These are phyloP conservation scores for Globisporangium apiculatum DNA, from an alignment of 352 stramenopile genomes.

Conservation along the genomic window DNA sequence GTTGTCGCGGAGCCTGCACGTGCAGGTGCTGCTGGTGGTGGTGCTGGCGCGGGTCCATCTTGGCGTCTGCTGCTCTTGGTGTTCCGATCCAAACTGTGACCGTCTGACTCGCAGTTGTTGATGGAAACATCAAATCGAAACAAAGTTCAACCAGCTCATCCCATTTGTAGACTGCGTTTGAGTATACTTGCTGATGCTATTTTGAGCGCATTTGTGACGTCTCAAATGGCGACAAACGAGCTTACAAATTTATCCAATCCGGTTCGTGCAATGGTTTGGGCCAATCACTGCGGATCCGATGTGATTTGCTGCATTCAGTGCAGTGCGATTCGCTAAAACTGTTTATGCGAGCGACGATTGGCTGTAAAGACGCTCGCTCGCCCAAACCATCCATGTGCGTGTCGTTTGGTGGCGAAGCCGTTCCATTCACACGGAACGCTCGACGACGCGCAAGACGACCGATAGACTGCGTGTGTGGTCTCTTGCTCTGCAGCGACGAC, in stretches of 20 bases:
- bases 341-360: neutral
- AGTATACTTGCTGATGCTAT: too few relatives aligned
- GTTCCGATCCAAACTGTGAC: neutral
- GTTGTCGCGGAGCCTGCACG: neutral
- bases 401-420: slow-evolving; percentile 16
- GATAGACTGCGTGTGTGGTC: neutral
- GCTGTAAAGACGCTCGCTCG: slow-evolving; percentile 3
- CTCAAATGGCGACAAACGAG: too few relatives aligned
- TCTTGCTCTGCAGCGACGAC: too few relatives aligned
- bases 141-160: slow-evolving; percentile 9
- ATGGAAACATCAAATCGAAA: slow-evolving; percentile 9
- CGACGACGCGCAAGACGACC: slow-evolving; percentile 2
- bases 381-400: slow-evolving; percentile 15
- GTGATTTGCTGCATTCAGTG: too few relatives aligned
- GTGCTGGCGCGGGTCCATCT: slow-evolving; percentile 11
- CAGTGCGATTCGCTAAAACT: neutral
- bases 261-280: too few relatives aligned
- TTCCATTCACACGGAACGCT: neutral
- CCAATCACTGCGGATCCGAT: too few relatives aligned
- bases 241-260: too few relatives aligned
- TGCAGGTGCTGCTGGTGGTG: neutral
- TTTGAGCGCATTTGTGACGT: too few relatives aligned
- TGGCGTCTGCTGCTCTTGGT: neutral
- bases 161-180: too few relatives aligned
- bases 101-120: slow-evolving; percentile 5